These are phyloP conservation scores for Crinitomyces ghanaensis DNA, from an alignment of 805 yeast species.

Conservation along the genomic window DNA sequence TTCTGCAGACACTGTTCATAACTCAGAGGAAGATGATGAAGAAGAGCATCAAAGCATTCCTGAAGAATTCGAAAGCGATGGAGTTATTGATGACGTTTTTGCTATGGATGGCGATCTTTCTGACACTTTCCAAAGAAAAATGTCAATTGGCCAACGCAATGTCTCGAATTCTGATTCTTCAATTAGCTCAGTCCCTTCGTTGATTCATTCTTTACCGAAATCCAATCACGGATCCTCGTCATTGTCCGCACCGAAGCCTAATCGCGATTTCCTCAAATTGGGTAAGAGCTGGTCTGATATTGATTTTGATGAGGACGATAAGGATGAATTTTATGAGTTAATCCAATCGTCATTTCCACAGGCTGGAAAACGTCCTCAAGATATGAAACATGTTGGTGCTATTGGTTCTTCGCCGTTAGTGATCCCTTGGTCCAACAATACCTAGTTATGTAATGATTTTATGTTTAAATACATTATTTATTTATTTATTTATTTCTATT, in stretches of 20 bases:
- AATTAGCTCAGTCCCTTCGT: conserved; percentile 17
- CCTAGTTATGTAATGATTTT: too few relatives aligned
- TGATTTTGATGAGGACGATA: conserved; percentile 20
- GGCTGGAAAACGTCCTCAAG: neutral
- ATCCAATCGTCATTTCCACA: conserved; percentile 7
- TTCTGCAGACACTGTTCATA: conserved; percentile 8
- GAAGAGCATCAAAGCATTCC: too few relatives aligned
- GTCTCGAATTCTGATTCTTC: conserved; percentile 14
- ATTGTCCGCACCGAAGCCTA: conserved; percentile 13
- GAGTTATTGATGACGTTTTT: conserved; percentile 15
- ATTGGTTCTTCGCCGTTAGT: neutral
- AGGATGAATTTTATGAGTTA: conserved; percentile 12
- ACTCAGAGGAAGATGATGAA: conserved; percentile 9
- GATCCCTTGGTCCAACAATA: too few relatives aligned
- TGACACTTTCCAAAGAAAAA: conserved; percentile 5
- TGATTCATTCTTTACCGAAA: conserved; percentile 15
- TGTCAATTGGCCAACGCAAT: conserved; percentile 6
- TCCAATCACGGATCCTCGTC: conserved; percentile 6
- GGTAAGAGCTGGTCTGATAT: conserved; percentile 23
- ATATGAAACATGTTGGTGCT: neutral
- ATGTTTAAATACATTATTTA: too few relatives aligned
- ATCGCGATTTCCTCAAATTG: conserved; percentile 18
- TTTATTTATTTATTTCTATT: too few relatives aligned
- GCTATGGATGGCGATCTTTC: conserved; percentile 12
- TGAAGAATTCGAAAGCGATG: conserved; percentile 4